Evolutionary conservation across 2,329 filamentous ascomycete genomes (phyloP).

Genomic region (Madurella fahalii): DNA sequence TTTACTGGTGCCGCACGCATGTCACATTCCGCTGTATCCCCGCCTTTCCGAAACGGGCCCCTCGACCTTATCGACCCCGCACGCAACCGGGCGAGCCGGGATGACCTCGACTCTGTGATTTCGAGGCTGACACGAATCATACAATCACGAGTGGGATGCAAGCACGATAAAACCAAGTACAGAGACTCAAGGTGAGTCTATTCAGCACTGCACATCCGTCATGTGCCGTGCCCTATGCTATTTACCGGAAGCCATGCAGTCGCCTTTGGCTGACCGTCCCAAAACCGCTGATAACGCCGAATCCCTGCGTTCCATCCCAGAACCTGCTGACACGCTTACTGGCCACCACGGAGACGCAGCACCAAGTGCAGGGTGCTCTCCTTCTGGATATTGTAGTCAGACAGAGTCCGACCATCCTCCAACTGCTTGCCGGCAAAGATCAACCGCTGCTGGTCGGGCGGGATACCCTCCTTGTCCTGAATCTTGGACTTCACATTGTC

Average conservation of each 20-base stretch:
- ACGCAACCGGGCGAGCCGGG: background rate
- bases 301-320: conserved; percentile 3
- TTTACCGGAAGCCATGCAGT: conserved; percentile 1
- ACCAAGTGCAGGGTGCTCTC: conserved; percentile 69
- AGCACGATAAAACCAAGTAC: background rate
- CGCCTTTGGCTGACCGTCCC: conserved; percentile 12
- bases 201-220: conserved; percentile 9
- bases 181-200: background rate
- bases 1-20: background rate
- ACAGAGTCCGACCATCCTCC: conserved; percentile 27
- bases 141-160: background rate
- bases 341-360: conserved; percentile 65
- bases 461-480: conserved; percentile 88
- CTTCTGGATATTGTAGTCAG: conserved; percentile 62
- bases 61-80: background rate
- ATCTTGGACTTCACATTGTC: conserved; percentile 96
- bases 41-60: background rate
- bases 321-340: conserved; percentile 33
- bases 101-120: no score
- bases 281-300: conserved; percentile 17
- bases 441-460: conserved; percentile 82
- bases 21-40: background rate
- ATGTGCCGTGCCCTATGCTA: conserved; percentile 11
- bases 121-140: conserved; percentile 1
- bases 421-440: conserved; percentile 28